phyloP scores from a whole-genome alignment of 768 basidiomycete species.

The Suillus brevipes region DNA sequence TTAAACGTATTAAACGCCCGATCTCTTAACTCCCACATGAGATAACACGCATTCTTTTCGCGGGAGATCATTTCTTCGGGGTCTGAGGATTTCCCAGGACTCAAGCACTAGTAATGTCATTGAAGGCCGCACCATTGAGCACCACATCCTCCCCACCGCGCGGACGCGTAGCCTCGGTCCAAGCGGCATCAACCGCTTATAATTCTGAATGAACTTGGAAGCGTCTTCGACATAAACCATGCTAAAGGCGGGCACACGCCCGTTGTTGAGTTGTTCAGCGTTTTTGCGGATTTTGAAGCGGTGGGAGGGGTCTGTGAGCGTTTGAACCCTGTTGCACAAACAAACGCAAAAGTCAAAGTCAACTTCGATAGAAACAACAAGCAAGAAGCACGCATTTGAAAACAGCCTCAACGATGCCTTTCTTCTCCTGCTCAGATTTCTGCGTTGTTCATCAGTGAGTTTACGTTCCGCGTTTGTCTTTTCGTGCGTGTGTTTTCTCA shows the following conservation, averaged over 20 bases:
- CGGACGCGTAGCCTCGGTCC: constrained; percentile 89
- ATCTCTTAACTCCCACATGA: constrained; percentile 93
- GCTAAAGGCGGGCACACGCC: constrained; percentile 84
- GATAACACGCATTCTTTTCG: constrained; percentile 83
- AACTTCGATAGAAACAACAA: background rate
- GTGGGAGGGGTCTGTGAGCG: constrained; percentile 87
- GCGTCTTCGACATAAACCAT: constrained; percentile 95
- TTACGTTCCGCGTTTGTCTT: constrained; percentile 93
- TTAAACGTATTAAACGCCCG: constrained; percentile 74
- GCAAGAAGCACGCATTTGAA: constrained; percentile 69
- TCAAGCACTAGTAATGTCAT: constrained; percentile 31
- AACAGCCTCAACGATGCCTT: constrained; percentile 76
- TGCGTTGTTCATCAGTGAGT: constrained; percentile 85
- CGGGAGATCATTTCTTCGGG: constrained; percentile 46
- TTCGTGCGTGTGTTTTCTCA: constrained; percentile 85
- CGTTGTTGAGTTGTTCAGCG: constrained; percentile 82
- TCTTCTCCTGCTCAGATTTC: constrained; percentile 87
- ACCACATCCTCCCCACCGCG: constrained; percentile 74
- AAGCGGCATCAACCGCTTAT: constrained; percentile 85
- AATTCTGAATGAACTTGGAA: constrained; percentile 79
- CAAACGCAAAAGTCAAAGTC: background rate
- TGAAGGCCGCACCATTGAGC: constrained; percentile 30
- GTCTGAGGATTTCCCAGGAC: constrained; percentile 23
- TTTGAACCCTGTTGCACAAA: constrained; percentile 62
- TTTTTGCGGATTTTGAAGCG: constrained; percentile 97